Base-by-base conservation (phyloP, 129 eudicot genomes). In the Erigeron canadensis region DNA sequence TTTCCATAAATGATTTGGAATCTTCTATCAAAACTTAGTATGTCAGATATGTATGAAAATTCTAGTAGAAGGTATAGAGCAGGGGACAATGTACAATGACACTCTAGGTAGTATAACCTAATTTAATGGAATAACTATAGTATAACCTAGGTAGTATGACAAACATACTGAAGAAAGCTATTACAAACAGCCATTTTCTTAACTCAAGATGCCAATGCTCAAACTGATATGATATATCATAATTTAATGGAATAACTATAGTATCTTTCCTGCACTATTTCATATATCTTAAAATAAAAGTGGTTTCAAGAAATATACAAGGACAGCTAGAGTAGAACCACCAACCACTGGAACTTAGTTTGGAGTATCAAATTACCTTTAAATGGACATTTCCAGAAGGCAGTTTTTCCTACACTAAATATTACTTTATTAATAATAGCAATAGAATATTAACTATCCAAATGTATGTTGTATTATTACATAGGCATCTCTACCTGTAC, bases 381-480 rank as follows among this genome's bases (percentile, higher is more conserved):
- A 58, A 9, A n/a, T 58, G 22, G 39, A 22, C 40, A 58, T 10
- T 23, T 58, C 41, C 34, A 22, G 41, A 58, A 58, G 22, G 64
- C 23, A 65, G 40, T 1, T 44, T 45, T 28, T 19, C 10, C 7
- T 61, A 44, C 67, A 15, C 22, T 61, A 61, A n/a, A 34, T 38
- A n/a, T n/a, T n/a, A 34, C 15, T 4, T 38, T 37, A 18, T 50
- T 8, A 42, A 56, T 12, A 38, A 22, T 40, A 69, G 37, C 63
- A 53, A 54, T 23, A 46, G 10, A 47, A 43, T 45, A 44, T 28
- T 5, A 60, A 72, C 46, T 59, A 44, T 43, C 13, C 55, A 65
- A 65, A 65, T 9, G 56, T 22, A 58, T 15, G 76, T 58, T 43
- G 45, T 42, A 70, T 54, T 22, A 56, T 19, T 13, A 42, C 67